Base-by-base conservation (phyloP, 805 yeast genomes). In the Candida insectorum region DNA sequence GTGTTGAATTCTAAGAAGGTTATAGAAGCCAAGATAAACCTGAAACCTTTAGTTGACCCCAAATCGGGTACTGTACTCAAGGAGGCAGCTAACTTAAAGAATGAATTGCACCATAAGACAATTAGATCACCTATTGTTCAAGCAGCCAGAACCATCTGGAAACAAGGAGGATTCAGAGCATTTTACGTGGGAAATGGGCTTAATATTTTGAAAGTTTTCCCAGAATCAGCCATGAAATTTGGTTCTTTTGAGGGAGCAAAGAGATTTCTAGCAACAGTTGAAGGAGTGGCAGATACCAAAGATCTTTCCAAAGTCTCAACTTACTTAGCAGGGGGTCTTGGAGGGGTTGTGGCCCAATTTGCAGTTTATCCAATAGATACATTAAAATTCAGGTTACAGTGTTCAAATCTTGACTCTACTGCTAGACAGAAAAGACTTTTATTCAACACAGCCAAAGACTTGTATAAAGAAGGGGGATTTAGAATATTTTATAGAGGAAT, bases 361-460 rank as follows among this genome's bases (percentile, higher is more conserved):
- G 73, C 93, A 0, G 96, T 91, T 3, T 93, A 93, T 56, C 98
- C 98, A 6, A 81, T 93, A 10, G 98, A 93, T 61, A 93, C 98
- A 0, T 66, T 93, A 33, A 93, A 93, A 56, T 93, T 85, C 58
- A 75, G 98, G 49, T 69, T 93, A 28, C 98, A 93, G 57, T 93
- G 97, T 62, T 95, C 95, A 6, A 79, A 89, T 21, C 65, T 85
- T 31, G 85, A 81, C 43, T 71, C 79, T 3, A 60, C 68, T 13
- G 51, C 75, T 3, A 72, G 69, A 42, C 94, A 95, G 2, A 73
- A 76, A 39, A 69, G 68, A 21, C 62, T 88, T 14, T 58, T 89
- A 27, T 35, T 71, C 14, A 60, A 68, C 24, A 88, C 96, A 0
- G 88, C 95, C 2, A 76, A 68, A 43, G 77, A 81, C 31, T 83